phyloP scores from a whole-genome alignment of 1,284 basidiomycete genomes.

The Leccinum pachyderme region DNA sequence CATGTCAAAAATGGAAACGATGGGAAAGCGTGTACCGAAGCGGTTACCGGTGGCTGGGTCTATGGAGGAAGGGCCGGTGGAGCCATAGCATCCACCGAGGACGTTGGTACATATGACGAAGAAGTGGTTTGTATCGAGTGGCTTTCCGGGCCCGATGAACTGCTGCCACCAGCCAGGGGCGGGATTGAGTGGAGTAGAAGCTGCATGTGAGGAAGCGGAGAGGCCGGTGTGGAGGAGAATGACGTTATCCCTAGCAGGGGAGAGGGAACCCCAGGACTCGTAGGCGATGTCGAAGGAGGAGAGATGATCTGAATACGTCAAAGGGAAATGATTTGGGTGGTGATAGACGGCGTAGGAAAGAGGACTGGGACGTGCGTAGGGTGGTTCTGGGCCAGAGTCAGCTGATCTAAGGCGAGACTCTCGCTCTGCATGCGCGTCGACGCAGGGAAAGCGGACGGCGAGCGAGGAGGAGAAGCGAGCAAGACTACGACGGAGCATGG shows the following conservation, averaged over 20 bases:
- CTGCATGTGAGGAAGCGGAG: constrained; percentile 94
- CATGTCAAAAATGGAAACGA: constrained; percentile 97
- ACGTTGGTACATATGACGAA: constrained; percentile 98
- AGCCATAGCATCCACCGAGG: constrained; percentile 96
- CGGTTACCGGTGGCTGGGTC: constrained; percentile 66
- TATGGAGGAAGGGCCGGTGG: constrained; percentile 87
- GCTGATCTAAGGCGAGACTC: constrained; percentile 48
- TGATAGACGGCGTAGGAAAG: constrained; percentile 67
- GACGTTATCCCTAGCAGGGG: constrained; percentile 77
- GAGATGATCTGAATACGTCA: constrained; percentile 74
- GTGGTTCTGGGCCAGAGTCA: constrained; percentile 65
- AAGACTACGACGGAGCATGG: constrained; percentile 4
- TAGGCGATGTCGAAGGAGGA: constrained; percentile 89
- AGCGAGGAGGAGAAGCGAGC: background rate
- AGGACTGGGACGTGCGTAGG: constrained; percentile 74
- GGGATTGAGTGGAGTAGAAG: constrained; percentile 76
- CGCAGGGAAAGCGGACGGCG: constrained; percentile 65
- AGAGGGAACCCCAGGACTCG: constrained; percentile 96
- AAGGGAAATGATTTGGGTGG: constrained; percentile 59
- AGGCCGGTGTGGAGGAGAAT: constrained; percentile 98
- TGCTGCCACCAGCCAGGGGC: constrained; percentile 97
- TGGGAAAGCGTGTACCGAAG: constrained; percentile 91
- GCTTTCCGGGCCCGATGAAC: constrained; percentile 94
- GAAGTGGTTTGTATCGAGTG: constrained; percentile 91
- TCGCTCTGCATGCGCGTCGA: constrained; percentile 69